These are phyloP conservation scores for Sphagnum magellanicum DNA, from an alignment of 228 moss, liverwort and hornwort genomes.

Conservation along the genomic window DNA sequence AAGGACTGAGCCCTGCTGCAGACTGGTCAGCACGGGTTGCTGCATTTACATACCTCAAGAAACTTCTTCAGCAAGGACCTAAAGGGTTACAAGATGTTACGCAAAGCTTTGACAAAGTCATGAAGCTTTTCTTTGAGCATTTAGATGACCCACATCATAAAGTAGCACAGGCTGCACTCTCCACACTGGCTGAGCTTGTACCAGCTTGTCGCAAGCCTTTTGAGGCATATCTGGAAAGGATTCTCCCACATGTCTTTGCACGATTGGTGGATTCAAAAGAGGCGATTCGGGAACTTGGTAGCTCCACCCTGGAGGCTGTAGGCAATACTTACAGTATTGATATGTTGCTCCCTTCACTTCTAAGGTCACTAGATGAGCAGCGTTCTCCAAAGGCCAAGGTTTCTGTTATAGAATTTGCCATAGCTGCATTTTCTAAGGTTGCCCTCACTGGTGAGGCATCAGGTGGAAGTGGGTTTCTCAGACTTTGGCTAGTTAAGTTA, in stretches of 20 bases:
- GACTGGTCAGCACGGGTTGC: conserved; percentile 75
- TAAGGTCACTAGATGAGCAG: conserved; percentile 45
- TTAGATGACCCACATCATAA: conserved; percentile 80
- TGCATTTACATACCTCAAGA: conserved; percentile 61
- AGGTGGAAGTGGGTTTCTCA: conserved; percentile 39
- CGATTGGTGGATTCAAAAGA: conserved; percentile 38
- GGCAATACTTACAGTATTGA: conserved; percentile 34
- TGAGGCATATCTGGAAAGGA: conserved; percentile 66
- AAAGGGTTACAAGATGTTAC: conserved; percentile 63
- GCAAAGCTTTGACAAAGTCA: conserved; percentile 55
- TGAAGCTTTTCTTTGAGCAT: conserved; percentile 66
- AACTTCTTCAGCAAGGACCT: conserved; percentile 52
- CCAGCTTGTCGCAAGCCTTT: conserved; percentile 59
- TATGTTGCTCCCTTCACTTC: conserved; percentile 19
- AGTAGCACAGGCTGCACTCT: conserved; percentile 67
- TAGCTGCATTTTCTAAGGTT: conserved; percentile 51
- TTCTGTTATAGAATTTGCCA: conserved; percentile 46
- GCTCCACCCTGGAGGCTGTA: conserved; percentile 17
- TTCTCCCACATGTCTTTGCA: conserved; percentile 62
- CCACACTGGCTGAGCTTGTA: conserved; percentile 58
- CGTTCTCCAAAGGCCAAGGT: conserved; percentile 45
- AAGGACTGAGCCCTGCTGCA: conserved; percentile 50
- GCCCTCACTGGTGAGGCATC: conserved; percentile 29
- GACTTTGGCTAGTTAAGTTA: conserved; percentile 73
- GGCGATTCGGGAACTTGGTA: conserved; percentile 19